Evolutionary conservation across 345 rosid species (phyloP).

Genomic region (Boechera stricta): DNA sequence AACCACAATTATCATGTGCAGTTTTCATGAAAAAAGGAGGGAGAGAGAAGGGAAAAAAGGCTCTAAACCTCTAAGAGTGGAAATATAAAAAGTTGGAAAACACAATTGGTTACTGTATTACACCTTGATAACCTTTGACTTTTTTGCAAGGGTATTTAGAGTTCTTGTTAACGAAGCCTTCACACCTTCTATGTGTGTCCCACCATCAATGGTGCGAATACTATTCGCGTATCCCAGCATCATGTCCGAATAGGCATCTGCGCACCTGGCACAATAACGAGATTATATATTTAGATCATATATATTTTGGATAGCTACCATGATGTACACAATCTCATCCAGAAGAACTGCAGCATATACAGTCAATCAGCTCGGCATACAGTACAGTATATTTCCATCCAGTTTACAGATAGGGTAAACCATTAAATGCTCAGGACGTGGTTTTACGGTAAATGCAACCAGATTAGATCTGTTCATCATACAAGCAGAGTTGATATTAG

Average conservation of each 20-base stretch:
- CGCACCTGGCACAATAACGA: conserved; percentile 63
- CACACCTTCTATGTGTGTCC: conserved; percentile 94
- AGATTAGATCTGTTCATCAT: conserved; percentile 10
- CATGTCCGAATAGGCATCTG: conserved; percentile 95
- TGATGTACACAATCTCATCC: conserved; percentile 7
- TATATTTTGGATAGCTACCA: conserved; percentile 5
- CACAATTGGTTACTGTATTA: conserved; percentile 20
- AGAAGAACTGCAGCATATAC: conserved; percentile 16
- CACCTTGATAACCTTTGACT: conserved; percentile 87
- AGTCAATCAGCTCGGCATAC: conserved; percentile 17
- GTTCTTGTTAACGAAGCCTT: conserved; percentile 93
- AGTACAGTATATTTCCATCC: background rate
- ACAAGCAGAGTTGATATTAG: background rate
- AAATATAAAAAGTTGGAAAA: conserved; percentile 3
- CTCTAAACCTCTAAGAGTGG: conserved; percentile 3
- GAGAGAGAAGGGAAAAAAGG: background rate
- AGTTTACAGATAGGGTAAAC: conserved; percentile 18
- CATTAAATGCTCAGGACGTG: background rate
- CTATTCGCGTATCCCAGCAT: conserved; percentile 94
- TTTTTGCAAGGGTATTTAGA: conserved; percentile 83
- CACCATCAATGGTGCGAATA: conserved; percentile 93
- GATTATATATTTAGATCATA: conserved; percentile 7
- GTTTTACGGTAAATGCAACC: conserved; percentile 1
- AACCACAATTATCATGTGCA: background rate
- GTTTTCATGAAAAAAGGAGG: conserved; percentile 2